These are phyloP conservation scores for Ascoidea tarda DNA, from an alignment of 805 yeast species.

Conservation along the genomic window DNA sequence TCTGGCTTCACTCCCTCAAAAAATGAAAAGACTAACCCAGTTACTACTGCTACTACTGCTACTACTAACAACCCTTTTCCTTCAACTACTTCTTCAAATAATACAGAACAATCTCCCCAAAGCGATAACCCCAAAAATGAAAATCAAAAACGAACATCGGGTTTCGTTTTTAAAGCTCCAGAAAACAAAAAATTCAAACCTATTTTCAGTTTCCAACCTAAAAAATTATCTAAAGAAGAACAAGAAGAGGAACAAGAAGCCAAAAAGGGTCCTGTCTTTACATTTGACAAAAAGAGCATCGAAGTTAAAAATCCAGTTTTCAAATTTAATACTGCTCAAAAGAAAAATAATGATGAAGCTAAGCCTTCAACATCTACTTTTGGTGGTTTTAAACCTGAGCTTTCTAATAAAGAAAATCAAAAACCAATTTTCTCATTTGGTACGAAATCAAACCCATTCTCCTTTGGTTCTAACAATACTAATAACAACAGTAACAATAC, in stretches of 20 bases:
- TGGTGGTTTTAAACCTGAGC: background rate
- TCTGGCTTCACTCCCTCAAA: background rate
- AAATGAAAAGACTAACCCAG: background rate
- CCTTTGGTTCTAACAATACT: background rate
- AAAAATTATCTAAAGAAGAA: background rate
- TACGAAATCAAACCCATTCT: background rate
- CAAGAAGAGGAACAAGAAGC: constrained; percentile 2
- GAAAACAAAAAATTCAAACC: background rate
- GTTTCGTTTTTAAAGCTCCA: background rate
- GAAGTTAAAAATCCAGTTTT: constrained; percentile 1
- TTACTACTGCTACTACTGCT: background rate
- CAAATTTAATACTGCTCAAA: background rate
- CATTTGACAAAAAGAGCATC: background rate
- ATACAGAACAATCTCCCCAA: background rate
- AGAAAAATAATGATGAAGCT: background rate
- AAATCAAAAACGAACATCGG: background rate
- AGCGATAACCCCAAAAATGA: background rate
- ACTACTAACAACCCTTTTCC: too few relatives aligned
- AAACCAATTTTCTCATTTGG: background rate
- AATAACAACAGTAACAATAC: constrained; percentile 2
- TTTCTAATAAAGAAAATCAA: background rate
- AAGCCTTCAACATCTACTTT: too few relatives aligned
- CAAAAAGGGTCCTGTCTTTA: constrained; percentile 7
- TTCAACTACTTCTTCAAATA: background rate
- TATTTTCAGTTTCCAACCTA: background rate